Conservation (phyloP, 495 filamentous ascomycete species). For the Clohesyomyces aquaticus region DNA sequence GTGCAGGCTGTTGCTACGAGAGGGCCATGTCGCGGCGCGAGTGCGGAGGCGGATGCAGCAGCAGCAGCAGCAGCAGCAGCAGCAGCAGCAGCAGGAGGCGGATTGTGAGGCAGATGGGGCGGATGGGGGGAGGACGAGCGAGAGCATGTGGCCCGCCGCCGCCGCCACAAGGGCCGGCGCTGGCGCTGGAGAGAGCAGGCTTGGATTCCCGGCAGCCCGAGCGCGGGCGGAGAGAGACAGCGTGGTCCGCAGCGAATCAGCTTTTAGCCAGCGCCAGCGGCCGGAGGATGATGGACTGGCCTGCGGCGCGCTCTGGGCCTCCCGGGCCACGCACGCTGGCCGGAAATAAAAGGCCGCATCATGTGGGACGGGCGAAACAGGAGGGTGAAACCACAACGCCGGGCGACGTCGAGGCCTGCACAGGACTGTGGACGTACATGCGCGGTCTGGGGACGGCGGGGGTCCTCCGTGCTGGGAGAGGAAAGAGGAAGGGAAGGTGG, state of each 20-base stretch:
- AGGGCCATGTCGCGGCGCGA: background rate
- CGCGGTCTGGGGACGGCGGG: background rate
- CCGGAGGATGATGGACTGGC: background rate
- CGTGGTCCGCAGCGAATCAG: conserved; percentile 13
- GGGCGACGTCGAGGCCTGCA: background rate
- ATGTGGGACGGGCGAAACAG: background rate
- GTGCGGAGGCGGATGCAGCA: background rate
- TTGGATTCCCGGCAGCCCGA: too few relatives aligned
- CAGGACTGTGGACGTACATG: too few relatives aligned
- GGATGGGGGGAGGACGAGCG: background rate
- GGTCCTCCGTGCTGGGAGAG: background rate
- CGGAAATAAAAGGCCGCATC: background rate
- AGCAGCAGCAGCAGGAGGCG: background rate
- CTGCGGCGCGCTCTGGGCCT: background rate
- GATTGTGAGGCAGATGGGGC: background rate
- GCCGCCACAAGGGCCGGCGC: conserved; percentile 5
- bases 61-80: conserved; percentile 9
- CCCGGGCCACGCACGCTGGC: too few relatives aligned
- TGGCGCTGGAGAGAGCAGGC: too few relatives aligned
- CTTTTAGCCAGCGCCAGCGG: background rate
- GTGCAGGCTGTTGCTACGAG: conserved; percentile 6
- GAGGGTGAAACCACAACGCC: background rate
- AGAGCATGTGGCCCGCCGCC: background rate
- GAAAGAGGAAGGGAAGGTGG: background rate
- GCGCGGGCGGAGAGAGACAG: conserved; percentile 10